Evolutionary conservation across 148 eudicot genomes (phyloP).

Genomic region (Dysphania ambrosioides): DNA sequence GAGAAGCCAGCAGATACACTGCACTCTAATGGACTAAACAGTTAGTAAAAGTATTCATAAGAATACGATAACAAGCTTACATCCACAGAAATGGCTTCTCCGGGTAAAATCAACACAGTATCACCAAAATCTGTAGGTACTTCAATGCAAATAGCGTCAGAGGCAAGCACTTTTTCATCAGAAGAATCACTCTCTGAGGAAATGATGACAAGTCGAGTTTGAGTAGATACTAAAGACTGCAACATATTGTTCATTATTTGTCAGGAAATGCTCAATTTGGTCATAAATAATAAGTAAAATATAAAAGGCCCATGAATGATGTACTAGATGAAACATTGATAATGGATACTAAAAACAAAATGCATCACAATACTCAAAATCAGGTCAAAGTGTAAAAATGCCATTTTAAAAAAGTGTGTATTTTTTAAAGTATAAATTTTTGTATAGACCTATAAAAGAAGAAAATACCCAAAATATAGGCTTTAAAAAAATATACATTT

Average conservation of each 20-base stretch:
- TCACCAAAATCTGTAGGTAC: conserved; percentile 91
- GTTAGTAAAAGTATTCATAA: background rate
- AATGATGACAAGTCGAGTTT: conserved; percentile 79
- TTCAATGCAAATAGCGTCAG: conserved; percentile 82
- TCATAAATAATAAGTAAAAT: no score
- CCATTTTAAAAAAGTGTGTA: no score
- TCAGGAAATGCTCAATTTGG: conserved; percentile 2
- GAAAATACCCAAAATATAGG: no score
- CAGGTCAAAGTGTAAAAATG: no score
- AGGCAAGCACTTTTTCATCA: conserved; percentile 49
- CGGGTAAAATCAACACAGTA: conserved; percentile 81
- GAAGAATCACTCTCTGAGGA: conserved; percentile 58
- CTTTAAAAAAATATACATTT: no score
- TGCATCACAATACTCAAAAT: no score
- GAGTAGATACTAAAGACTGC: conserved; percentile 84
- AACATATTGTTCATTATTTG: conserved; percentile 20
- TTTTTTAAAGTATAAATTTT: no score
- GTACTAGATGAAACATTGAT: no score
- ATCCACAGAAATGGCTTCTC: conserved; percentile 93
- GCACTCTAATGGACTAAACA: background rate
- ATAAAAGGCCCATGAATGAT: no score
- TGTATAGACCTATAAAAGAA: no score
- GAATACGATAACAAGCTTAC: conserved; percentile 40
- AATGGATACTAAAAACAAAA: no score
- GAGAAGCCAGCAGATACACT: conserved; percentile 13